Evolutionary conservation across 2,329 filamentous ascomycete genomes (phyloP).

Genomic region (Paecilomyces dactylethromorphus): DNA sequence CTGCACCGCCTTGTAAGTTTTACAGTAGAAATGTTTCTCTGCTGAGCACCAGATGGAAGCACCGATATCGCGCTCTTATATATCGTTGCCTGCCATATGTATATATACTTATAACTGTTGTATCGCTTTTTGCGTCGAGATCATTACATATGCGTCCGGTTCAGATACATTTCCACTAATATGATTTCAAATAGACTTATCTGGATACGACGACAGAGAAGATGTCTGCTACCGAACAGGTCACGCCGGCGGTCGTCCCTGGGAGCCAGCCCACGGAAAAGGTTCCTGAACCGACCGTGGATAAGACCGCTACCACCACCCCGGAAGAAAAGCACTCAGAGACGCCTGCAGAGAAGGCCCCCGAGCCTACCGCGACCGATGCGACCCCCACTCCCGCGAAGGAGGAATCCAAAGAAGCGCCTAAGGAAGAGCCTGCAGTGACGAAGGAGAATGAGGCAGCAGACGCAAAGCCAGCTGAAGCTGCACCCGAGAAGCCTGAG

Average conservation of each 20-base stretch:
- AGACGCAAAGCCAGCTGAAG: constrained; percentile 12
- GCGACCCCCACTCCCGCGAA: constrained; percentile 3
- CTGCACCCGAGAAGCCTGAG: constrained; percentile 18
- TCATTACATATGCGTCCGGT: no score
- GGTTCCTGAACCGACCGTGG: not conserved
- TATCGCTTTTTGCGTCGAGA: not conserved
- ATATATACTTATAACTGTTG: not conserved
- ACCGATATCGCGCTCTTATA: not conserved
- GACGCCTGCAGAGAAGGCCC: constrained; percentile 3
- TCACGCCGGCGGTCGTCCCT: constrained; percentile 4
- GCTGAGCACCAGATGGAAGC: not conserved
- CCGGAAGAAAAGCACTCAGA: constrained; percentile 3
- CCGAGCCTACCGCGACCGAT: constrained; percentile 2
- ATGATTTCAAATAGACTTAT: not conserved
- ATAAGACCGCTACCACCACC: not conserved
- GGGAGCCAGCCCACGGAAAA: constrained; percentile 10
- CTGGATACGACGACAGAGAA: not conserved
- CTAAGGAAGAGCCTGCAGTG: constrained; percentile 6
- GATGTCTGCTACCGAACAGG: not conserved
- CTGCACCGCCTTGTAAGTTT: not conserved
- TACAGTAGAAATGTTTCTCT: not conserved
- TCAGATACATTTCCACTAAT: not conserved
- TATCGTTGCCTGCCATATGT: not conserved
- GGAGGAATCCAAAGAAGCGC: constrained; percentile 5
- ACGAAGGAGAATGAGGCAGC: constrained; percentile 8